Conservation (phyloP, 306 rosid species). For the Myrica gale region DNA sequence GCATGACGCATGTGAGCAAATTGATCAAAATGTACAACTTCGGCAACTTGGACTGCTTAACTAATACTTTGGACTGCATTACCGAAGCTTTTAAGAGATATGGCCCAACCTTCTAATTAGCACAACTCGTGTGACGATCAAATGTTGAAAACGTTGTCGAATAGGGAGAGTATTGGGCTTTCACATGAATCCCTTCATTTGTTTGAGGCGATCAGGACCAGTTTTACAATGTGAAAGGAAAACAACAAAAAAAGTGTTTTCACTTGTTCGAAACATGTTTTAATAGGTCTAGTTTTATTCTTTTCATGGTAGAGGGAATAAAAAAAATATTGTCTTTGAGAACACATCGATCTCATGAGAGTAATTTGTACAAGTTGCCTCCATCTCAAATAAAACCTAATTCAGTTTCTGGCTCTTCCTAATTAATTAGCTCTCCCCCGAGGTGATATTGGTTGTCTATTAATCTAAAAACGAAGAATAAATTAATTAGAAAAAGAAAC, state of each 20-base stretch:
- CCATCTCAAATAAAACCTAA: too few relatives aligned
- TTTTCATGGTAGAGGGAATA: too few relatives aligned
- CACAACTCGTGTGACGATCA: constrained; percentile 8
- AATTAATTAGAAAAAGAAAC: not conserved
- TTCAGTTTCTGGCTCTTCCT: too few relatives aligned
- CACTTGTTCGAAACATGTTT: too few relatives aligned
- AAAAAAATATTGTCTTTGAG: too few relatives aligned
- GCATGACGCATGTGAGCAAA: constrained; percentile 5
- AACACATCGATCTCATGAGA: too few relatives aligned
- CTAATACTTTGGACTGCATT: constrained; percentile 16
- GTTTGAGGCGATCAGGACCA: not conserved
- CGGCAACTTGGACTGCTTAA: constrained; percentile 16
- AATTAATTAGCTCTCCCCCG: too few relatives aligned
- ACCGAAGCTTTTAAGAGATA: constrained; percentile 2
- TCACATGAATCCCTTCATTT: constrained; percentile 3
- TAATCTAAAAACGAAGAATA: too few relatives aligned
- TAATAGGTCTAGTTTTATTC: too few relatives aligned
- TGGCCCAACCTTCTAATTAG: constrained; percentile 2
- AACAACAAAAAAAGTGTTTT: too few relatives aligned
- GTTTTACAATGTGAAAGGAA: not conserved
- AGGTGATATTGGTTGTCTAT: too few relatives aligned
- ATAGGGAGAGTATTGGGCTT: not conserved
- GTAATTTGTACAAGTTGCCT: too few relatives aligned
- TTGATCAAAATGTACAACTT: constrained; percentile 16
- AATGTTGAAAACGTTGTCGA: constrained; percentile 6